Conservation (phyloP, 441 rosid species). For the Lepidium campestre region DNA sequence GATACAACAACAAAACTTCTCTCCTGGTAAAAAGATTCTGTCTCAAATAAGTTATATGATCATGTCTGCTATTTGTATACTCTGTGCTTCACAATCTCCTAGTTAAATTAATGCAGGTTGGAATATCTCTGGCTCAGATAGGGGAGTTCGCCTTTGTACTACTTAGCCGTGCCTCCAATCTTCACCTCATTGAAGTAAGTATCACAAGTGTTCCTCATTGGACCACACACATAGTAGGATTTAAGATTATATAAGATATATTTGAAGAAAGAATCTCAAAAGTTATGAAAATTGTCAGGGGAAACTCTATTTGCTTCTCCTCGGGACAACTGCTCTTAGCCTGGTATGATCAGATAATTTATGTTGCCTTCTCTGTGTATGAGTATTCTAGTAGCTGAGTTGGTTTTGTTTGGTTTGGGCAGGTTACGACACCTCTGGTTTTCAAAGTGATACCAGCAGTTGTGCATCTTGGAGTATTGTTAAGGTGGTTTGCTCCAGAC, state of each 20-base stretch:
- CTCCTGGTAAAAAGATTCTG: slow-evolving; percentile 56
- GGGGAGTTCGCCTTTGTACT: slow-evolving; percentile 98
- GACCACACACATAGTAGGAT: neutral
- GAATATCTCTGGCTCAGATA: slow-evolving; percentile 93
- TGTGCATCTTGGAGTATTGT: slow-evolving; percentile 72
- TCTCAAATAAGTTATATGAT: neutral
- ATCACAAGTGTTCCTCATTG: neutral
- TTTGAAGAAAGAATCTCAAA: slow-evolving; percentile 4
- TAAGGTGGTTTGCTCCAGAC: slow-evolving; percentile 85
- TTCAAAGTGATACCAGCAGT: slow-evolving; percentile 90
- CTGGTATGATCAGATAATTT: slow-evolving; percentile 47
- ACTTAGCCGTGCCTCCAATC: slow-evolving; percentile 93
- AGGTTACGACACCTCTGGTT: slow-evolving; percentile 97
- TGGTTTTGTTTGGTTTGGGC: slow-evolving; percentile 5
- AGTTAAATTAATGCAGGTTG: slow-evolving; percentile 50
- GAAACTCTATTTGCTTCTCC: slow-evolving; percentile 78
- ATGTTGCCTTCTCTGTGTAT: neutral
- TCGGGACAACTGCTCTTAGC: slow-evolving; percentile 95
- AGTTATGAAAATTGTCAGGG: slow-evolving; percentile 41
- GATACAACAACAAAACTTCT: slow-evolving; percentile 84
- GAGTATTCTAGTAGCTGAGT: slow-evolving; percentile 1
- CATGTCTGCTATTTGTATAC: neutral
- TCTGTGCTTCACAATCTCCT: neutral
- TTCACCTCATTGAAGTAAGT: slow-evolving; percentile 86
- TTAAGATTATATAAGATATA: neutral